These are phyloP conservation scores for Acephala macrosclerotiorum DNA, from an alignment of 2,329 filamentous ascomycete species.

Conservation along the genomic window DNA sequence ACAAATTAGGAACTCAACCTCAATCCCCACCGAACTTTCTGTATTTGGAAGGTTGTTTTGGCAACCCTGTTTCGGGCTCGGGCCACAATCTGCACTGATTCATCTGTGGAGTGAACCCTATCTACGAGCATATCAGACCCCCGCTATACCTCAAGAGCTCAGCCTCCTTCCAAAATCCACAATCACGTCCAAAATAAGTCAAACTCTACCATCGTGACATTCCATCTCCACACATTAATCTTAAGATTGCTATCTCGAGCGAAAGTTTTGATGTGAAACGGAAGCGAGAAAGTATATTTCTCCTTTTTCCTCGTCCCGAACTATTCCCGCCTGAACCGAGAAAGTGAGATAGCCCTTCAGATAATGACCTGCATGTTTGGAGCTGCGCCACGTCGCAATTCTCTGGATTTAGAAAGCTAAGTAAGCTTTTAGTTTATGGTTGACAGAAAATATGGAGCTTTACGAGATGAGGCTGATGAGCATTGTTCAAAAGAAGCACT, in stretches of 20 bases:
- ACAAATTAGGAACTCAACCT: background rate
- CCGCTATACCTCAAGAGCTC: background rate
- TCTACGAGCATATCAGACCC: background rate
- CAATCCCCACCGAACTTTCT: background rate
- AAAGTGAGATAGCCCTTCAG: background rate
- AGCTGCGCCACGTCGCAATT: background rate
- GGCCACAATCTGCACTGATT: background rate
- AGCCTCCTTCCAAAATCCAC: background rate
- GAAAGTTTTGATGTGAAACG: slow-evolving; percentile 1
- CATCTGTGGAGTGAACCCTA: background rate
- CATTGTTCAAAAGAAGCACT: background rate
- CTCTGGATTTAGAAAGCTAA: background rate
- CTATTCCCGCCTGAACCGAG: background rate
- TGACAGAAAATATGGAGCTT: background rate
- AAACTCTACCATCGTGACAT: background rate
- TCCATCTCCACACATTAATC: background rate
- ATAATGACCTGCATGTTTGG: background rate
- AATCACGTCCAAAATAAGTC: background rate
- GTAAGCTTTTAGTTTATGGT: background rate
- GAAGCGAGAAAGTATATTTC: slow-evolving; percentile 5
- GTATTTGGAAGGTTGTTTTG: background rate
- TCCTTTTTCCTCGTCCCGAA: slow-evolving; percentile 3
- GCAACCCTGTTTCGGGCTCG: background rate
- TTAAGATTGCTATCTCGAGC: background rate
- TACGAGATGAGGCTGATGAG: background rate